Evolutionary conservation across 768 basidiomycete genomes (phyloP).

Genomic region (Amanita thiersii): DNA sequence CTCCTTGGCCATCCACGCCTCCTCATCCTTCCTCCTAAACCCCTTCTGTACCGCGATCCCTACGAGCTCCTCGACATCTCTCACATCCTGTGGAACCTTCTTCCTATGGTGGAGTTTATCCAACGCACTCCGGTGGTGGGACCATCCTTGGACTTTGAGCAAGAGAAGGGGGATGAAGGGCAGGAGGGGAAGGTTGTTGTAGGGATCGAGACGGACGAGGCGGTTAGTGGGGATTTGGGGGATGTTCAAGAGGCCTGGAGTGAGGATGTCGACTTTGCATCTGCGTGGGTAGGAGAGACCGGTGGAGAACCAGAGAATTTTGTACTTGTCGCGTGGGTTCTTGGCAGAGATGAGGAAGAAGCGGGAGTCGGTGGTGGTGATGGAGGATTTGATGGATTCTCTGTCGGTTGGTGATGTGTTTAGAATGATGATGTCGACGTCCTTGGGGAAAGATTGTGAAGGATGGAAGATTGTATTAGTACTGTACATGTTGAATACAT

Average conservation of each 20-base stretch:
- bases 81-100: conserved; percentile 26
- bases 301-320: not conserved
- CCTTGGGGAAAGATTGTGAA: not conserved
- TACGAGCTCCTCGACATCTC: conserved; percentile 25
- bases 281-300: not conserved
- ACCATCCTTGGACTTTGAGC: conserved; percentile 26
- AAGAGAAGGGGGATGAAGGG: conserved; percentile 22
- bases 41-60: conserved; percentile 9
- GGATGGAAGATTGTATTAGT: conserved; percentile 10
- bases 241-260: not conserved
- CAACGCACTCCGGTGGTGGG: conserved; percentile 19
- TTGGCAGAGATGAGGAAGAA: not conserved
- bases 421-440: not conserved
- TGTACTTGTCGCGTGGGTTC: not conserved
- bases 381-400: not conserved
- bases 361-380: not conserved
- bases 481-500: conserved; percentile 8
- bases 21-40: not conserved
- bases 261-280: not conserved
- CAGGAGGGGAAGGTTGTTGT: conserved; percentile 13
- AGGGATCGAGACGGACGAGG: conserved; percentile 13
- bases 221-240: not conserved
- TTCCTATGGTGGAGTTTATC: conserved; percentile 18
- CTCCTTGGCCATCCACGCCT: not conserved
- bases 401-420: not conserved